phyloP scores from a whole-genome alignment of 768 basidiomycete species.

The Termitomyces sp. region DNA sequence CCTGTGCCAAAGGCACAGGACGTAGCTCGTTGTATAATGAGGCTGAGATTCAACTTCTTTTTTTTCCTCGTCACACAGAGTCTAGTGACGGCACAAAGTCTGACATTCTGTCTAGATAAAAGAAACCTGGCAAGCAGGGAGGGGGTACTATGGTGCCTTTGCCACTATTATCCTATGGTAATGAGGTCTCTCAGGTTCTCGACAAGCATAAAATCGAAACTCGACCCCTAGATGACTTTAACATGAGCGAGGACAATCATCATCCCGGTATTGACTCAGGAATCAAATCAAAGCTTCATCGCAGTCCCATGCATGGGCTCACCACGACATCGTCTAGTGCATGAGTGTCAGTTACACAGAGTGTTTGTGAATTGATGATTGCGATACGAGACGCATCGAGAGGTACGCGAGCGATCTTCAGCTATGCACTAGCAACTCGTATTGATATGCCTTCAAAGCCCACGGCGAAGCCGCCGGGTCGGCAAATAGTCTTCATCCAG shows the following conservation, averaged over 20 bases:
- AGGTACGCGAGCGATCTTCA: neutral
- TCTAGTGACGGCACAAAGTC: no score
- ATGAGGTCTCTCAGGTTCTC: no score
- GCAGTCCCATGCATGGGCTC: neutral
- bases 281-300: neutral
- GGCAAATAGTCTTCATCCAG: neutral
- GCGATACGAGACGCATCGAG: neutral
- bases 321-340: neutral
- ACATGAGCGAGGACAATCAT: neutral
- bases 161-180: no score
- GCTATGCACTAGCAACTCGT: neutral
- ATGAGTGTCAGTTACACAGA: neutral
- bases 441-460: neutral
- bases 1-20: no score
- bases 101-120: no score
- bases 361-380: neutral
- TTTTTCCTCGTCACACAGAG: no score
- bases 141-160: no score
- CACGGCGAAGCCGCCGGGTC: neutral
- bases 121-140: no score
- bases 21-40: no score
- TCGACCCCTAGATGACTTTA: neutral
- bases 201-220: no score
- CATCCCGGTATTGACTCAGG: neutral
- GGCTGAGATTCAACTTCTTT: no score